Base-by-base conservation (phyloP, 495 filamentous ascomycete genomes). In the Chaetomium tenue region DNA sequence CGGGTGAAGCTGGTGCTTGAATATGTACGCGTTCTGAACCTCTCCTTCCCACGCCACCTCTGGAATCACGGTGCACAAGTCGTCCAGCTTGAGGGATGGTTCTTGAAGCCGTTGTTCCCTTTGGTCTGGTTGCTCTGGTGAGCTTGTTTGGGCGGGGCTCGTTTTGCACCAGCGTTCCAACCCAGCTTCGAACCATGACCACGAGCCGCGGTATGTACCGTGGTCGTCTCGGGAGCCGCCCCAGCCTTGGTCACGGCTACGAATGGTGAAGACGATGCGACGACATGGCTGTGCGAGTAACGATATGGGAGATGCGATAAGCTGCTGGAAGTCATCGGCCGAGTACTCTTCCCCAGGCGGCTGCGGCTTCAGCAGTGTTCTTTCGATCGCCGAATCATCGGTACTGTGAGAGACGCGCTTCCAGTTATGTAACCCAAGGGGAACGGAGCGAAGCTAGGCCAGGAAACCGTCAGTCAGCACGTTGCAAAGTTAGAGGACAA, bases 131-230 rank as follows among this genome's bases (percentile, higher is more conserved):
- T 42, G 26, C 50, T 40, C 28, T 55, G 40, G 39, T 23, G 55
- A 13, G 28, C 18, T n/a, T 33, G 46, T 44, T 13, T 59, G 46
- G 2, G 54, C 20, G 0, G 58, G 20, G 23, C 30, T 48, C 0
- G 52, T 28, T 16, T 71, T 67, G 40, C 76, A 73, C 51, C 82
- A 76, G 16, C 78, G 75, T 54, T 85, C 82, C 20, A 83, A 64
- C 0, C 87, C 86, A 5, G 78, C 82, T 51, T 90, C 88, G 67
- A 91, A 91, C 89, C 89, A 92, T 0, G 88, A 90, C 71, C 75
- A 89, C 0, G 87, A 87, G 16, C 68, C 74, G 5, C 74, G 61
- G 67, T 84, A 90, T n/a, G 80, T 84, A 47, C 81, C 74, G 6
- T 75, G 70, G 39, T 76, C 65, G 1, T 55, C 23, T 5, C 28